Evolutionary conservation across 352 stramenopile genomes (phyloP).

Genomic region (Globisporangium nunn): DNA sequence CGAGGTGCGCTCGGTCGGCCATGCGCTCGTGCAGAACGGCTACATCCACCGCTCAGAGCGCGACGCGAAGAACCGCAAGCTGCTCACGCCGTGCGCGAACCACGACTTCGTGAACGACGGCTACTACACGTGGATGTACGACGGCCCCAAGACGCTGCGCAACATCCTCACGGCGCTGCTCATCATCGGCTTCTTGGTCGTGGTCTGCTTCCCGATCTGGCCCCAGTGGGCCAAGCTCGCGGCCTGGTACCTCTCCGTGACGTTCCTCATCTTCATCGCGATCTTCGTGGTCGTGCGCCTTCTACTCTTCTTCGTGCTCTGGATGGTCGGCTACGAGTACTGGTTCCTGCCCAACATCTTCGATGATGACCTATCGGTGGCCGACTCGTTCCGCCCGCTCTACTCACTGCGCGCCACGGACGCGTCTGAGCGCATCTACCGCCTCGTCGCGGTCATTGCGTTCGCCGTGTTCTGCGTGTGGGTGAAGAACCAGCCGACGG

Average conservation of each 20-base stretch:
- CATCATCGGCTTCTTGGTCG: conserved; percentile 95
- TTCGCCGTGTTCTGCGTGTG: conserved; percentile 96
- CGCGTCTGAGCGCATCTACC: conserved; percentile 93
- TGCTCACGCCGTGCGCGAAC: conserved; percentile 71
- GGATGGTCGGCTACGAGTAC: conserved; percentile 95
- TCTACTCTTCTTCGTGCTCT: conserved; percentile 94
- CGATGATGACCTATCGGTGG: conserved; percentile 96
- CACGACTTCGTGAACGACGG: conserved; percentile 93
- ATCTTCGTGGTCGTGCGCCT: conserved; percentile 94
- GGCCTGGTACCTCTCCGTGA: conserved; percentile 98
- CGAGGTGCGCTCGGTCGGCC: conserved; percentile 63
- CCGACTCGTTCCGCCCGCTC: conserved; percentile 97
- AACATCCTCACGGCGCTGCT: conserved; percentile 96
- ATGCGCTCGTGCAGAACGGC: conserved; percentile 64
- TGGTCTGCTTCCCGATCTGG: conserved; percentile 99
- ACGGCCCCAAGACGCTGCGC: conserved; percentile 95
- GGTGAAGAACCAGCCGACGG: conserved; percentile 97
- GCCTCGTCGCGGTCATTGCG: conserved; percentile 85
- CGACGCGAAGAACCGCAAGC: conserved; percentile 81
- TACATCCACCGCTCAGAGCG: conserved; percentile 87
- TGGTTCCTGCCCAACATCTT: conserved; percentile 99
- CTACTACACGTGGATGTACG: conserved; percentile 99
- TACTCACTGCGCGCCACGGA: conserved; percentile 85
- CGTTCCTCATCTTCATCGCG: conserved; percentile 97
- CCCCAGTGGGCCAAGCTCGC: conserved; percentile 96